Base-by-base conservation (phyloP, 805 yeast species). In the Vanderwaltozyma verrucispora region DNA sequence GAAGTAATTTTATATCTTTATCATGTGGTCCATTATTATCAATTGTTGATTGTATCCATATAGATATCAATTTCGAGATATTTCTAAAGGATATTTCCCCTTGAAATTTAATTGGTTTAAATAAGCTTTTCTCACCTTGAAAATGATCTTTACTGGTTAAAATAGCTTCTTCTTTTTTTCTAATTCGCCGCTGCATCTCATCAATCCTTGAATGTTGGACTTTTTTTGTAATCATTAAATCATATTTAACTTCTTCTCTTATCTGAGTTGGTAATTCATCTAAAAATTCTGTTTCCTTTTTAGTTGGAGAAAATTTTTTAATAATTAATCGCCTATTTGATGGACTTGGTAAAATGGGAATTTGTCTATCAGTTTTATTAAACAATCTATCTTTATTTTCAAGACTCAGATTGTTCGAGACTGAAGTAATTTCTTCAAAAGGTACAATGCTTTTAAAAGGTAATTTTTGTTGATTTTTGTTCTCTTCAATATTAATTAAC, bases 201-300 rank as follows among this genome's bases (percentile, higher is more conserved):
- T 39, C 42, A 34, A 58, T 11, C 31, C 47, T 40, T 40, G 54
- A 35, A 44, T 49, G 26, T 28, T 44, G 40, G 33, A 53, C 32
- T 28, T 46, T 47, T 29, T 49, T 46, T 5, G 32, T 38, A 12
- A 54, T 60, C 7, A 62, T 47, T 23, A 79, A 50, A 43, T 80
- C 85, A 3, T 55, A 53, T 42, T 61, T 64, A 1, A 87, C 51
- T 47, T 87, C 96, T 1, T 58, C 46, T 46, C 75, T 75, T 4
- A 87, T 74, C 18, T 77, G 80, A 2, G 56, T 47, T 0, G 96
- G 96, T 8, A 87, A 58, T 33, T 68, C 72, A 11, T 69, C 63
- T 49, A 84, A 73, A 2, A 81, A 83, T 2, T 69, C 73, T 69
- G 76, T 66, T 48, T 85, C 86, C 26, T 80, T 65, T n/a, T 71